Conservation (phyloP, 2,329 filamentous ascomycete species). For the Trichoderma brevicompactum region DNA sequence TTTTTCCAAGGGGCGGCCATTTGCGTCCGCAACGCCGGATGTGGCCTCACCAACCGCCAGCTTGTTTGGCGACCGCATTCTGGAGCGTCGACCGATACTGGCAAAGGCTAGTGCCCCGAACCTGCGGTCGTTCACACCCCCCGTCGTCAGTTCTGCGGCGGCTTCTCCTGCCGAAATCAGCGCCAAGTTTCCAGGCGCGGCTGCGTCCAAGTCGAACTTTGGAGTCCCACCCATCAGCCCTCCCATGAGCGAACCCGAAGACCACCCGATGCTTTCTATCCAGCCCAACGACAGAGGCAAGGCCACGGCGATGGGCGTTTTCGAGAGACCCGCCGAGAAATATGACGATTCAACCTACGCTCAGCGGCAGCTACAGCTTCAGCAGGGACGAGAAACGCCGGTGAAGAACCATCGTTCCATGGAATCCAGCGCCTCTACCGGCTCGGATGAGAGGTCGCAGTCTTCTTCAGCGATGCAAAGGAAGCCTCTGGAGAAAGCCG, state of each 20-base stretch:
- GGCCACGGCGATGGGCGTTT: slow-evolving; percentile 68
- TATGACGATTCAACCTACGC: slow-evolving; percentile 88
- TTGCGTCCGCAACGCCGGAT: slow-evolving; percentile 57
- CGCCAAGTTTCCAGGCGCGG: slow-evolving; percentile 44
- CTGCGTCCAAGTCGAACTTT: slow-evolving; percentile 41
- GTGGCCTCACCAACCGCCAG: slow-evolving; percentile 52
- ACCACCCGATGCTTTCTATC: slow-evolving; percentile 66
- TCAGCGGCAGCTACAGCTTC: slow-evolving; percentile 79
- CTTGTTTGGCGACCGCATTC: slow-evolving; percentile 52
- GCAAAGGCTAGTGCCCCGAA: slow-evolving; percentile 70
- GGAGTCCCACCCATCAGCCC: slow-evolving; percentile 50
- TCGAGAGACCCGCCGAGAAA: slow-evolving; percentile 71
- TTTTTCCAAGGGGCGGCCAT: slow-evolving; percentile 66
- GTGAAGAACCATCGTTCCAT: slow-evolving; percentile 49
- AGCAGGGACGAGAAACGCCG: slow-evolving; percentile 71
- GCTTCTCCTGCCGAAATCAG: slow-evolving; percentile 40
- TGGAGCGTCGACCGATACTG: slow-evolving; percentile 51
- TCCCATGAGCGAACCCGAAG: slow-evolving; percentile 72
- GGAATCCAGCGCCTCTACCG: slow-evolving; percentile 50
- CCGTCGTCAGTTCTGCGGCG: slow-evolving; percentile 41
- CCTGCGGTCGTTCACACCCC: slow-evolving; percentile 62
- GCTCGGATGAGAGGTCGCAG: slow-evolving; percentile 47
- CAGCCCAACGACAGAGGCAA: slow-evolving; percentile 80
- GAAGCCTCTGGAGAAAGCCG: slow-evolving; percentile 41
- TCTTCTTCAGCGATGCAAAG: slow-evolving; percentile 53